Evolutionary conservation across 2,329 filamentous ascomycete species (phyloP), one percentile per base, ranked within the genome.

Genomic region (Neonectria punicea): DNA sequence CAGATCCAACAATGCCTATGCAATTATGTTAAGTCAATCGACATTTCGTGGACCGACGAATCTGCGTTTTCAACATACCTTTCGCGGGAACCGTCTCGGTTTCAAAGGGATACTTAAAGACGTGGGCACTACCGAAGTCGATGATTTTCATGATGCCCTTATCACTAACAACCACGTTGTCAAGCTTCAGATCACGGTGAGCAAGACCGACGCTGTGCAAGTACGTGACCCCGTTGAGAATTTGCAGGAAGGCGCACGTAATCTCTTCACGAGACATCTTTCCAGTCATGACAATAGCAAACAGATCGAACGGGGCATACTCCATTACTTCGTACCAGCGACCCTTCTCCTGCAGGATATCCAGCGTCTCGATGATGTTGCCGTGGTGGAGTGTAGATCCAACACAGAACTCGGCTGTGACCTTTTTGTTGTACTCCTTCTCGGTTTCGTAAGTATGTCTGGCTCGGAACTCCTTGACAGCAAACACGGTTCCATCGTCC

Each of bases 301-400:
- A 99, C 32, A 99, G 86, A 78, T 99, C 96, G 75, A 86, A 99
- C 0, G 96, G 96, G 11, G 94, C 96, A 76, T 97, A 99, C 77
- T 99, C 96, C 96, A 99, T 99, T 46, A 99, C 96, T 76, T 98
- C 95, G 75, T 94, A 99, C 93, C 96, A 99, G 69, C 92, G 94
- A 55, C 89, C 90, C 79, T 95, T 96, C 80, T 99, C 96, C 71
- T 97, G 93, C 11, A 99, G 89, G 68, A 99, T 97, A 79, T 99
- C 96, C 70, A 99, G 87, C 1, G 96, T 98, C 79, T 99, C 96
- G 74, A 99, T 98, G 72, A 99, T 94, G 77, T 99, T 99, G 73
- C 96, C 95, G 75, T 99, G 96, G 75, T 98, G 96, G 41, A 99
- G 84, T 0, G 96, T 98, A 3, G 95, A 98, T 13, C 96, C 96